Evolutionary conservation across 2,329 filamentous ascomycete genomes (phyloP).

Genomic region (Penicillium aurantiogriseum): DNA sequence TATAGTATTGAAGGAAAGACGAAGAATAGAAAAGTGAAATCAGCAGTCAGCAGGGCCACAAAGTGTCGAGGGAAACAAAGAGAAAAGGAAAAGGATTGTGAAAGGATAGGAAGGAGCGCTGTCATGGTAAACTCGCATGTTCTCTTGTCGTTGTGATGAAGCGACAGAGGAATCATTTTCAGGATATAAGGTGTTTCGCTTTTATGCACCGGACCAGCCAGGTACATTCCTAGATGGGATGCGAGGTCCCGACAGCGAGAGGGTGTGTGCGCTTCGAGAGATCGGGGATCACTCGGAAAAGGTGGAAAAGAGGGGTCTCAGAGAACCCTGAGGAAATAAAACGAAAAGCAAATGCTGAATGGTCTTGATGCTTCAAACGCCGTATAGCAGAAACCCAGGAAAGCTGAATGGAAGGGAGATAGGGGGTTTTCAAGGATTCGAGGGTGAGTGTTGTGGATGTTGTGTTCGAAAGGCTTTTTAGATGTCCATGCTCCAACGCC

Average conservation of each 20-base stretch:
- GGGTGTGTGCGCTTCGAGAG: not conserved
- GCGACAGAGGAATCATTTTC: constrained; percentile 1
- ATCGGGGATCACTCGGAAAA: not conserved
- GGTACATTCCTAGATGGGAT: constrained; percentile 10
- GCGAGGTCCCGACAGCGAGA: not conserved
- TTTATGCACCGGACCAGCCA: constrained; percentile 21
- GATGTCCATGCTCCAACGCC: constrained; percentile 47
- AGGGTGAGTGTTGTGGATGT: constrained; percentile 46
- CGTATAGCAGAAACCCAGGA: constrained; percentile 5
- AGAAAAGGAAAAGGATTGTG: not conserved
- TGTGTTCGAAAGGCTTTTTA: constrained; percentile 19
- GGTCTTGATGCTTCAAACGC: constrained; percentile 24
- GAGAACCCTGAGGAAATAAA: not conserved
- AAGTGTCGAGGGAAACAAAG: constrained; percentile 1
- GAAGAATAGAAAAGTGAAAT: constrained; percentile 4
- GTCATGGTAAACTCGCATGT: not conserved
- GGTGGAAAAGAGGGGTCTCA: not conserved
- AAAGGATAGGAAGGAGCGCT: constrained; percentile 5
- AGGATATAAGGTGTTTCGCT: constrained; percentile 2
- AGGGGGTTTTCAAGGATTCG: not conserved
- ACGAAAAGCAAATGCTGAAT: constrained; percentile 15
- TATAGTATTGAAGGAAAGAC: constrained; percentile 12
- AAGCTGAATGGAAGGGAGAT: not conserved
- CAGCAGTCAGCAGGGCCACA: not conserved
- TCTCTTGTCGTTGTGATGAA: not conserved